A percentile compares a stretch with the other conserved stretches of the same genome.
These are phyloP conservation scores for Camelina neglecta DNA, from an alignment of 345 rosid genomes.

Conservation along the genomic window DNA sequence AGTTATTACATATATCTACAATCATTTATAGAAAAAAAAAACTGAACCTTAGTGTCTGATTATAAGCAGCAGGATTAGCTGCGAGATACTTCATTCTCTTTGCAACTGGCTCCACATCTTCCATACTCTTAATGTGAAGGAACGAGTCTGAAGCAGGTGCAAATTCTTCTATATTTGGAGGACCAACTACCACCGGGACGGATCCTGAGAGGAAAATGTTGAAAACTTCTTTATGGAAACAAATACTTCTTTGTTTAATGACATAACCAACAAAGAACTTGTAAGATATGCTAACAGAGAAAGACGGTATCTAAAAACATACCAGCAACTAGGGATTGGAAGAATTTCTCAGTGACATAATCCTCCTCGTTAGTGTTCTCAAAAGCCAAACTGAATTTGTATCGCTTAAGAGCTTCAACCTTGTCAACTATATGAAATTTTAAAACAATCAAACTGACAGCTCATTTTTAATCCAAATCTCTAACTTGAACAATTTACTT, in stretches of 20 bases:
- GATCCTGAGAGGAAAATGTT: slow-evolving; percentile 57
- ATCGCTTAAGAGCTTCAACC: slow-evolving; percentile 80
- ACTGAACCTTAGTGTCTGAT: slow-evolving; percentile 68
- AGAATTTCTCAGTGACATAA: slow-evolving; percentile 93
- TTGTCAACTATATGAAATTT: slow-evolving; percentile 72
- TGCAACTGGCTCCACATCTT: slow-evolving; percentile 67
- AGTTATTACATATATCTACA: neutral
- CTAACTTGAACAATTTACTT: neutral
- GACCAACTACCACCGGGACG: slow-evolving; percentile 89
- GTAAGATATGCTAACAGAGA: slow-evolving; percentile 1
- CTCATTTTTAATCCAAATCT: neutral
- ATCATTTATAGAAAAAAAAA: neutral
- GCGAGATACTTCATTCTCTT: slow-evolving; percentile 76
- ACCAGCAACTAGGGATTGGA: slow-evolving; percentile 98
- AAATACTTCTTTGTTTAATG: neutral
- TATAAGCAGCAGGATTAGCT: slow-evolving; percentile 70
- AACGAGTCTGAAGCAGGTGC: slow-evolving; percentile 69
- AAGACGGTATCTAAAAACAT: slow-evolving; percentile 35
- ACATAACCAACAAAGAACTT: slow-evolving; percentile 5
- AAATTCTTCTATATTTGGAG: slow-evolving; percentile 90
- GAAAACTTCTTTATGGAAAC: neutral
- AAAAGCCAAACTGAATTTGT: slow-evolving; percentile 93
- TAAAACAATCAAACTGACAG: neutral
- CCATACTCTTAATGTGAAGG: slow-evolving; percentile 68
- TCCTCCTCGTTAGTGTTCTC: slow-evolving; percentile 99